Evolutionary conservation across 225 moss, liverwort and hornwort species (phyloP).

Genomic region (Asterella californica): DNA sequence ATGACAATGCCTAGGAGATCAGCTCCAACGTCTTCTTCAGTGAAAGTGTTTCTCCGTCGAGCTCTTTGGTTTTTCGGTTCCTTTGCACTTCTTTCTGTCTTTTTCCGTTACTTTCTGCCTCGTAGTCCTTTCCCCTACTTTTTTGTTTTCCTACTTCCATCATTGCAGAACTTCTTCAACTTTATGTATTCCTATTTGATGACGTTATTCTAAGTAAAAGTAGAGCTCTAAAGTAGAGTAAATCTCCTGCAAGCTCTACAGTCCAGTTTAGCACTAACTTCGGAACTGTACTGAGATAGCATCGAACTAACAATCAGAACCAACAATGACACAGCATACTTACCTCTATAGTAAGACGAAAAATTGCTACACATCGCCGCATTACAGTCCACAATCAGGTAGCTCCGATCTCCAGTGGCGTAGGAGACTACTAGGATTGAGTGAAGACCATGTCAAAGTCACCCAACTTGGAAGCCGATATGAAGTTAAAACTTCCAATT

Average conservation of each 20-base stretch:
- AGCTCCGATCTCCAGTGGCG: not conserved
- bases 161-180: not conserved
- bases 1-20: not conserved
- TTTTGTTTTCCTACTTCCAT: not conserved
- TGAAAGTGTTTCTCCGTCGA: slow-evolving; percentile 1
- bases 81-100: not conserved
- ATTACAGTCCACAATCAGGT: not conserved
- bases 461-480: not conserved
- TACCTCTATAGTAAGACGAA: not conserved
- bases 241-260: no score
- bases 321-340: no score
- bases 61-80: not conserved
- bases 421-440: no score
- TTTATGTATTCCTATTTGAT: not conserved
- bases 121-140: not conserved
- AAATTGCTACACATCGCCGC: not conserved
- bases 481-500: not conserved
- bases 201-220: no score
- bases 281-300: no score
- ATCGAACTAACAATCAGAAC: no score
- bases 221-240: no score
- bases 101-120: not conserved
- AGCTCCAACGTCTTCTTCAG: not conserved
- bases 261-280: no score
- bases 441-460: not conserved